Conservation (phyloP, 441 rosid species). For the Pelargonium fulgidum region DNA sequence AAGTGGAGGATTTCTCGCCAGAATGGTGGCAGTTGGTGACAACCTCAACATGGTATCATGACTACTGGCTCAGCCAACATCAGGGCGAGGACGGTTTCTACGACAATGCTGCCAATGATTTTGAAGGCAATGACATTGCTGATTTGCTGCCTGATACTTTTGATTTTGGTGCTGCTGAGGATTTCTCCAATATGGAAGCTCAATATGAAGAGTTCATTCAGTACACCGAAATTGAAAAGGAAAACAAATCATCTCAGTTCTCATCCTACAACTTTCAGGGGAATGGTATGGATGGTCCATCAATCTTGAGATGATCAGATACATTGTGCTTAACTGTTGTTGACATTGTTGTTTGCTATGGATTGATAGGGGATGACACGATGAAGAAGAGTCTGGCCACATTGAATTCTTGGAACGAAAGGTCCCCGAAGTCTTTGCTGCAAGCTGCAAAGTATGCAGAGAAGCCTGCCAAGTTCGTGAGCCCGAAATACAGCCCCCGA, state of each 20-base stretch:
- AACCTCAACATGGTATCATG: constrained; percentile 36
- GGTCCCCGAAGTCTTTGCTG: constrained; percentile 14
- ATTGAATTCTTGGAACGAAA: constrained; percentile 15
- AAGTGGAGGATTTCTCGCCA: constrained; percentile 49
- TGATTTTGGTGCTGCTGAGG: constrained; percentile 14
- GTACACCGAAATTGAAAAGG: constrained; percentile 17
- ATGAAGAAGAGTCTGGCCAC: too few relatives aligned
- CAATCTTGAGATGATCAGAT: constrained; percentile 12
- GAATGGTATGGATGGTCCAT: constrained; percentile 18
- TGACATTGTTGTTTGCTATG: neutral
- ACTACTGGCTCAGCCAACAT: constrained; percentile 35
- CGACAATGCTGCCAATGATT: neutral
- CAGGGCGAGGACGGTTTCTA: constrained; percentile 28
- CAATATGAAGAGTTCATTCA: constrained; percentile 21
- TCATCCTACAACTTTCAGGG: too few relatives aligned
- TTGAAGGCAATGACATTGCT: constrained; percentile 9
- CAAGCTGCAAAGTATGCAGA: constrained; percentile 17
- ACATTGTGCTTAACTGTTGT: neutral
- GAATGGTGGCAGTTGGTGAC: constrained; percentile 47
- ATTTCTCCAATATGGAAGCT: constrained; percentile 16
- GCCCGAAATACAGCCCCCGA: constrained; percentile 16
- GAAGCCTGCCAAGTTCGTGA: constrained; percentile 21
- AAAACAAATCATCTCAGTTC: neutral
- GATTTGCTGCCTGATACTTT: neutral
- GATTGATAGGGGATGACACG: constrained; percentile 1